Evolutionary conservation across 495 filamentous ascomycete species (phyloP), one percentile per base, ranked within the genome.

Genomic region (Talaromyces liani): DNA sequence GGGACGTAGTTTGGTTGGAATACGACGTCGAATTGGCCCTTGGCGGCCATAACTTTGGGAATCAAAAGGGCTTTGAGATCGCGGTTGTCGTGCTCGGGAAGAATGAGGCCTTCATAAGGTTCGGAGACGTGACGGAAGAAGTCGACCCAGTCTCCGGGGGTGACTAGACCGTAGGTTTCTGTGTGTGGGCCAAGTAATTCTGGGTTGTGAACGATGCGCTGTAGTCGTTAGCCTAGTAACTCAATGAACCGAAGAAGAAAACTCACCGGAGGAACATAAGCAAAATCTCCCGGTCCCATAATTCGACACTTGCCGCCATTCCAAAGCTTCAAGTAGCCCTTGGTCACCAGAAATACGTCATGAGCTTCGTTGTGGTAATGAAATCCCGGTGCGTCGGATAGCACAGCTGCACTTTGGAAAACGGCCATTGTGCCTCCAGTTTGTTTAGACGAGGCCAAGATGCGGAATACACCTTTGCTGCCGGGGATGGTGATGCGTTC

Each of bases 81-180:
- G 9, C 79, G 73, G 34, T 75, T 62, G 60, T 82, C 79, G 57
- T 60, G 67, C 51, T 79, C 78, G 10, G 83, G 82, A 39, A 80
- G 78, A 33, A 84, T 70, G 59, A 83, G 64, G 20, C 82, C 76
- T n/a, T 72, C 72, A 62, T 76, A 82, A 22, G 77, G 72, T 67
- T 82, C 79, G 27, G 75, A 76, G 51, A 82, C 72, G 63, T 80
- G 72, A 51, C 79, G 77, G 72, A 82, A 82, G 69, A 82, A 80
- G 59, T 82, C 79, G 12, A 79, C 74, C 79, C 77, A 82, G 67
- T 79, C 79, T n/a, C 79, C 78, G n/a, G 79, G 79, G 3, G 76
- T 78, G 34, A 80, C 75, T 8, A 82, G 60, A 45, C 78, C 78
- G 54, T 73, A 72, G 55, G 73, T 72, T 54, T 81, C 78, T 14